Evolutionary conservation across 2,329 filamentous ascomycete genomes (phyloP).

Genomic region (Penicillium sp.): DNA sequence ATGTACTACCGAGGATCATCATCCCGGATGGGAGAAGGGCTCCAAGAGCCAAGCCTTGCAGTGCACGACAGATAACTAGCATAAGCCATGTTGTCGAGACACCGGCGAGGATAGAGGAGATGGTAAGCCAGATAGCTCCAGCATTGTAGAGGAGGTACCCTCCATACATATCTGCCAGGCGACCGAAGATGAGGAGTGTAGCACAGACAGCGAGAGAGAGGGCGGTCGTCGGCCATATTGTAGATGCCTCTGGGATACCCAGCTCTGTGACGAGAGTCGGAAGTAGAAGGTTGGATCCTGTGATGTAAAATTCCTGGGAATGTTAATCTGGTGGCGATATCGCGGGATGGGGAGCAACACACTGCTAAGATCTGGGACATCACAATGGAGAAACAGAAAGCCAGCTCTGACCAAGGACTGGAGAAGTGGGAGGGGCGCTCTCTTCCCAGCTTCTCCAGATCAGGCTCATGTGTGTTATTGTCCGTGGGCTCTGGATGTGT

Average conservation of each 20-base stretch:
- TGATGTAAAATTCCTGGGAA: constrained; percentile 65
- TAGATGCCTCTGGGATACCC: constrained; percentile 60
- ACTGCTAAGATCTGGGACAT: constrained; percentile 60
- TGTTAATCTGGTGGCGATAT: neutral
- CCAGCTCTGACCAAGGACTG: constrained; percentile 52
- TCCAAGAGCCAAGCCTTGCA: constrained; percentile 68
- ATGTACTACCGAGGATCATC: constrained; percentile 60
- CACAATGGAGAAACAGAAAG: constrained; percentile 59
- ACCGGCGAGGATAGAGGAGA: constrained; percentile 66
- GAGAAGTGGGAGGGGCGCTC: constrained; percentile 56
- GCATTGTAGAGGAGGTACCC: constrained; percentile 59
- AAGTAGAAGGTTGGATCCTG: constrained; percentile 65
- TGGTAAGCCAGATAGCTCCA: constrained; percentile 58
- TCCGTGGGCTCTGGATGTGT: constrained; percentile 3
- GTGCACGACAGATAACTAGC: constrained; percentile 67
- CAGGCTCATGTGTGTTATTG: constrained; percentile 11
- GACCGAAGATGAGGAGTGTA: constrained; percentile 52
- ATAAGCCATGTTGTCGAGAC: constrained; percentile 64
- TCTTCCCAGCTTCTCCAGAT: constrained; percentile 57
- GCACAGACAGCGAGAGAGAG: constrained; percentile 48
- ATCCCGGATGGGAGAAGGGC: constrained; percentile 66
- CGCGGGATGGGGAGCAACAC: constrained; percentile 20
- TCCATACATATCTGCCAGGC: constrained; percentile 58
- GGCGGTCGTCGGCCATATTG: constrained; percentile 51
- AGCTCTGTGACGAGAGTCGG: constrained; percentile 60